Evolutionary conservation across 257 asterid species (phyloP), one percentile per base, ranked within the genome.

Genomic region (Haberlea rhodopensis): DNA sequence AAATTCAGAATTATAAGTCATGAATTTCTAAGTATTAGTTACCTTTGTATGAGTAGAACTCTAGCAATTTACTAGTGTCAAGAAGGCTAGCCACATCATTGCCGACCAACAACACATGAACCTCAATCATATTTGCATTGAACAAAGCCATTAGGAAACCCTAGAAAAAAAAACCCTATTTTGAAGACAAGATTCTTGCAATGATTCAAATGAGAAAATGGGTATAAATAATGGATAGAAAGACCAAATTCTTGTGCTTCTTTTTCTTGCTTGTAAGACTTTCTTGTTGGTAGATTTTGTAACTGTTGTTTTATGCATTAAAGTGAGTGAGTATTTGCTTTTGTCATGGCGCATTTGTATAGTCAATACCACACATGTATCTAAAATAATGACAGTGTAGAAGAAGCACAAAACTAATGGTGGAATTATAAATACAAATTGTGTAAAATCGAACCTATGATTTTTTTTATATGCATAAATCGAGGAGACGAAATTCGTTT

Each of bases 61-160:
- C 67, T 24, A 75, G 67, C 76, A 75, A 26, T 25, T 26, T 62
- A 21, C 55, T 5, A n/a, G 64, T 75, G 29, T 70, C 54, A 15
- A 31, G 46, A 45, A 66, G 76, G 58, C 18, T 21, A 48, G 20
- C 31, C 32, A 26, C 22, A 5, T 70, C 60, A 18, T 53, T 26
- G 48, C 63, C 80, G 27, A 75, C 73, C 67, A 75, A 61, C 22
- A 75, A 59, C 63, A 75, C 73, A 51, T 70, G 72, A 56, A 75
- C 57, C 55, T 56, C 68, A 21, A 60, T 6, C n/a, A 71, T n/a
- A 46, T 4, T 28, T 43, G 80, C 73, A 13, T 61, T 67, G 51
- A 65, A 66, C 46, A 70, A 66, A 49, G 64, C 73, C 73, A 75
- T 75, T 69, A 6, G 34, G 26, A 8, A 60, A 43, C 59, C 11